Conservation (phyloP, 2,329 filamentous ascomycete species). For the Alternaria triticina region DNA sequence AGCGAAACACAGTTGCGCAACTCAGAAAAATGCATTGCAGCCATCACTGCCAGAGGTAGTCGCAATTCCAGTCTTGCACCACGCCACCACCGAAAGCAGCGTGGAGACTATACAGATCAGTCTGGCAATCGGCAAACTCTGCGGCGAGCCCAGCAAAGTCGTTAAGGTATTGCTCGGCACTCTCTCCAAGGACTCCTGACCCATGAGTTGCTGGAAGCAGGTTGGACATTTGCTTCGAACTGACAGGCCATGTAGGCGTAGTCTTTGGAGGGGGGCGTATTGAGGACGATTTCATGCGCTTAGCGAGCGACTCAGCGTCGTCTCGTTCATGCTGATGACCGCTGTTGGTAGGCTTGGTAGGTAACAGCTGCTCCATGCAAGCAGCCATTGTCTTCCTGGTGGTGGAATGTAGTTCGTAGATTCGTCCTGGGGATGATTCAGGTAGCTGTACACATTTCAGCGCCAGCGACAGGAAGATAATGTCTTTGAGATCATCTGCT, state of each 20-base stretch:
- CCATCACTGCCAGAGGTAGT: slow-evolving; percentile 24
- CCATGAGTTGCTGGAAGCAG: neutral
- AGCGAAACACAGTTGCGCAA: neutral
- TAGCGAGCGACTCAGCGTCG: neutral
- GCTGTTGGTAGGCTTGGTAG: slow-evolving; percentile 6
- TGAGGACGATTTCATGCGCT: neutral
- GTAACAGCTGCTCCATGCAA: slow-evolving; percentile 21
- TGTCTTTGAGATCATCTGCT: slow-evolving; percentile 28
- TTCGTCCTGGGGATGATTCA: neutral
- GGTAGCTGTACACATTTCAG: slow-evolving; percentile 22
- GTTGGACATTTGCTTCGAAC: neutral
- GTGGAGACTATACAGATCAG: slow-evolving; percentile 7
- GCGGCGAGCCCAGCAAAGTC: slow-evolving; percentile 19
- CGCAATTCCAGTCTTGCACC: slow-evolving; percentile 17
- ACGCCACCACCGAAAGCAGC: slow-evolving; percentile 16
- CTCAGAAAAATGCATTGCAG: neutral
- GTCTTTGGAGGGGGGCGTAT: neutral
- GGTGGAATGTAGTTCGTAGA: slow-evolving; percentile 2
- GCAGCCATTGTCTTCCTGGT: slow-evolving; percentile 13
- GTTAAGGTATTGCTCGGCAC: slow-evolving; percentile 19
- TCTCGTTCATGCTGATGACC: slow-evolving; percentile 3
- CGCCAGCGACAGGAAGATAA: slow-evolving; percentile 25
- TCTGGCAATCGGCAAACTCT: slow-evolving; percentile 15
- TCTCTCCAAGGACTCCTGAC: neutral
- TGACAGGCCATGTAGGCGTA: neutral